These are phyloP conservation scores for Pestalotiopsis sp. DNA, from an alignment of 2,329 filamentous ascomycete genomes.

Conservation along the genomic window DNA sequence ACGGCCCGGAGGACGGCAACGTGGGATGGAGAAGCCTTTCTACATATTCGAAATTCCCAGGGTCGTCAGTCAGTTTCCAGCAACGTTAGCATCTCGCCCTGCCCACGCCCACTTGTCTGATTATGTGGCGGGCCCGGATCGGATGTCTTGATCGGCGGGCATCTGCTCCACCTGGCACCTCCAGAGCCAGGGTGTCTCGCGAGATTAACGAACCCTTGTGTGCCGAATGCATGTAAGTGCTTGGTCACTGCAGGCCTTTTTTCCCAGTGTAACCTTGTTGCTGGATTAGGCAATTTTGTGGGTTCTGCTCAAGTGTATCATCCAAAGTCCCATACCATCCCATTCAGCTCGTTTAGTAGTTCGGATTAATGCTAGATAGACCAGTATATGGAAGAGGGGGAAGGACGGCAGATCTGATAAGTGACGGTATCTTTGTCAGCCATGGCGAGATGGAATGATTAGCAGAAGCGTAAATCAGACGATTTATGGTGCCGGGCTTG, in stretches of 20 bases:
- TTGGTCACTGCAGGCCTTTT: neutral
- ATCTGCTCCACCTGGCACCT: neutral
- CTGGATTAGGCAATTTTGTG: conserved; percentile 5
- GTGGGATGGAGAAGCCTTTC: neutral
- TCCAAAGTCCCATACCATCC: neutral
- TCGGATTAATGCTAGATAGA: neutral
- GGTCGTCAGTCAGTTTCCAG: neutral
- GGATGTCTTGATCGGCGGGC: conserved; percentile 4
- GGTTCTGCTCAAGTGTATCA: neutral
- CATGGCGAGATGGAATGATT: neutral
- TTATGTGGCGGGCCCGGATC: conserved; percentile 3
- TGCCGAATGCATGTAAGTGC: conserved; percentile 4
- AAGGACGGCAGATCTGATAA: neutral
- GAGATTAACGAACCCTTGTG: neutral
- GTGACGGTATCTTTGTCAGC: neutral
- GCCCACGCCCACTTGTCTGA: neutral
- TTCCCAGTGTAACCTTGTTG: neutral
- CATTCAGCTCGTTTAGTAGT: conserved; percentile 2
- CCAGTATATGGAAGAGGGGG: neutral
- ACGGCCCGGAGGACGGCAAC: neutral
- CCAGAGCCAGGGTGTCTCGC: conserved; percentile 2
- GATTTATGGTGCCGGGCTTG: neutral
- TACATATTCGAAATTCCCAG: neutral
- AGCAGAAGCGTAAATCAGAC: neutral
- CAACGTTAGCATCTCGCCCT: neutral